Percentiles rank a stretch among this genome's conserved stretches.
Evolutionary conservation across 2,329 filamentous ascomycete genomes (phyloP).

Genomic region (Ascochyta lentis): DNA sequence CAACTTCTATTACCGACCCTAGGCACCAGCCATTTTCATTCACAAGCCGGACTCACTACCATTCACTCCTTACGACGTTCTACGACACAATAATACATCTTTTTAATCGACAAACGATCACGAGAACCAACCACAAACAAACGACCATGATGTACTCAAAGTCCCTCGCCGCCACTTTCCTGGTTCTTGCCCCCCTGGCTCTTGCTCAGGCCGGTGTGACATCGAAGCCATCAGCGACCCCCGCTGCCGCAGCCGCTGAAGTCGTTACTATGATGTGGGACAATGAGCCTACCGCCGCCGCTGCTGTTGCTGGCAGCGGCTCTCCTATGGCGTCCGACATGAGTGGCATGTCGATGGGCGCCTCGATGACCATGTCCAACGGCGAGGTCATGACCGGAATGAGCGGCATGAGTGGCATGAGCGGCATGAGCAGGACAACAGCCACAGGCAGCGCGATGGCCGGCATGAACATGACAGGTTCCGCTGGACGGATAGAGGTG

Average conservation of each 20-base stretch:
- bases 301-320: not conserved
- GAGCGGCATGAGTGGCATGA: constrained; percentile 8
- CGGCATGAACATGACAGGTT: constrained; percentile 24
- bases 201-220: constrained; percentile 16
- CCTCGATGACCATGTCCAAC: constrained; percentile 35
- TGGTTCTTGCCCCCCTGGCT: constrained; percentile 16
- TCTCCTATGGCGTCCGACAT: constrained; percentile 45
- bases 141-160: constrained; percentile 12
- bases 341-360: constrained; percentile 40
- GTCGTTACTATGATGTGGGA: constrained; percentile 30
- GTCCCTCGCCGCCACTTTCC: constrained; percentile 8
- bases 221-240: constrained; percentile 12
- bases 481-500: constrained; percentile 16
- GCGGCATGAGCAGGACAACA: constrained; percentile 36
- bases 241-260: constrained; percentile 12
- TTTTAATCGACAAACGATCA: not conserved
- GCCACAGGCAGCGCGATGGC: constrained; percentile 53
- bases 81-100: not conserved
- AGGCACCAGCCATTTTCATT: constrained; percentile 6
- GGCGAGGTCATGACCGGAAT: constrained; percentile 11
- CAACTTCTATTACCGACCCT: constrained; percentile 10
- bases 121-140: too few species aligned
- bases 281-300: constrained; percentile 7
- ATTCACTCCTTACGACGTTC: constrained; percentile 18
- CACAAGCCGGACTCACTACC: constrained; percentile 27